Conservation (phyloP, 176 grass and related monocot species). For the Bothriochloa decipiens region DNA sequence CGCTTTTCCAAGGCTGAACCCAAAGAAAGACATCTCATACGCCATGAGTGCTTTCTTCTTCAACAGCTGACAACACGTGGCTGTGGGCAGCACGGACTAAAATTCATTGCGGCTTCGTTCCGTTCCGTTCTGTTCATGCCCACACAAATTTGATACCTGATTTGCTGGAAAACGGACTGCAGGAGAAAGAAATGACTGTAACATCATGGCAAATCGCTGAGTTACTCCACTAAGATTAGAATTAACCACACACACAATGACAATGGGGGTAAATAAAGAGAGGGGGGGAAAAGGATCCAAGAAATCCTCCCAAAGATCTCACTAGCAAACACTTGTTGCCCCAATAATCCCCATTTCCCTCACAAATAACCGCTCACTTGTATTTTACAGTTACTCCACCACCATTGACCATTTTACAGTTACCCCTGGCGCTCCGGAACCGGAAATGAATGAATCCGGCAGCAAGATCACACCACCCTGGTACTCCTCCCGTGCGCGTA, state of each 20-base stretch:
- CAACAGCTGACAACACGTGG: slow-evolving; percentile 3
- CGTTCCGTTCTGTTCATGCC: neutral
- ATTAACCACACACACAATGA: slow-evolving; percentile 16
- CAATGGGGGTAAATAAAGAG: neutral
- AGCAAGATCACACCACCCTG: slow-evolving; percentile 29
- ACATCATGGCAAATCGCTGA: neutral
- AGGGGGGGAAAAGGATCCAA: neutral
- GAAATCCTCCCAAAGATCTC: neutral
- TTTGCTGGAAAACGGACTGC: neutral
- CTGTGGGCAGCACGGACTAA: neutral
- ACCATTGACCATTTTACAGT: neutral
- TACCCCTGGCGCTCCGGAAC: neutral
- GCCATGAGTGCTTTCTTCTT: slow-evolving; percentile 32
- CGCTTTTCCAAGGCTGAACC: slow-evolving; percentile 16
- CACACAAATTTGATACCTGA: neutral
- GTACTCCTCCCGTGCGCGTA: slow-evolving; percentile 41
- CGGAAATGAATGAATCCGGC: neutral
- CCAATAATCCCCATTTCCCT: slow-evolving; percentile 4
- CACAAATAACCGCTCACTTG: slow-evolving; percentile 25
- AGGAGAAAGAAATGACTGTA: neutral
- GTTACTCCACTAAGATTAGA: slow-evolving; percentile 35
- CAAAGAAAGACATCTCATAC: slow-evolving; percentile 4
- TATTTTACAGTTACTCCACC: slow-evolving; percentile 41
- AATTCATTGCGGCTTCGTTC: neutral
- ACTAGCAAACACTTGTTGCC: slow-evolving; percentile 19